phyloP scores from a whole-genome alignment of 78 protist species.

The slime mould (Dictyostelium discoideum) region DNA sequence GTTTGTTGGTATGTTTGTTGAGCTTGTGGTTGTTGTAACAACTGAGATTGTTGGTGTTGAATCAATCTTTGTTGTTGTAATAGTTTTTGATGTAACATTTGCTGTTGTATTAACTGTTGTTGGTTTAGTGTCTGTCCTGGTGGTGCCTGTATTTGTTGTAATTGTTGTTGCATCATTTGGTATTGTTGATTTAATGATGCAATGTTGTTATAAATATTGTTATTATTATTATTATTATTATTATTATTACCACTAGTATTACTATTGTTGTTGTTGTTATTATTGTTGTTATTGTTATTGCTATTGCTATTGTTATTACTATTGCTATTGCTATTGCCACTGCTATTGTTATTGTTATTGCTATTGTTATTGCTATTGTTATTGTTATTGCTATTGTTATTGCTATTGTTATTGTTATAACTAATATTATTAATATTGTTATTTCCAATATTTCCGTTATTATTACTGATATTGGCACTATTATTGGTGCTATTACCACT shows the following conservation, averaged over 20 bases:
- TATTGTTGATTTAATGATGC: neutral
- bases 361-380: neutral
- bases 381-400: neutral
- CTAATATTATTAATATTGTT: no score
- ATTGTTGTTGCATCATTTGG: neutral
- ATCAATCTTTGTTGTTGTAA: neutral
- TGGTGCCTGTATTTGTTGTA: neutral
- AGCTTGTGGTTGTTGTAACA: neutral
- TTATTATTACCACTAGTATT: neutral
- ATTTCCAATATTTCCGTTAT: no score
- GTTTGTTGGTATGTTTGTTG: neutral
- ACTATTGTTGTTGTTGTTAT: neutral
- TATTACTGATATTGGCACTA: neutral
- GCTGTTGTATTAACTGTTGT: slow-evolving; percentile 3
- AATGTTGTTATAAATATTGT: neutral
- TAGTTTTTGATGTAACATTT: neutral
- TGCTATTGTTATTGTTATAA: neutral
- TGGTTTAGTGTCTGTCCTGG: neutral
- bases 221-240: neutral
- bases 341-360: neutral
- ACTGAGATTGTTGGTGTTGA: neutral
- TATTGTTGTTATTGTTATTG: neutral
- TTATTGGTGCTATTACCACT: no score
- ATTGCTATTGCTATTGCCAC: neutral
- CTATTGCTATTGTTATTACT: neutral